Evolutionary conservation across 1,284 basidiomycete species (phyloP).

Genomic region (Lentinula novae-zelandiae): DNA sequence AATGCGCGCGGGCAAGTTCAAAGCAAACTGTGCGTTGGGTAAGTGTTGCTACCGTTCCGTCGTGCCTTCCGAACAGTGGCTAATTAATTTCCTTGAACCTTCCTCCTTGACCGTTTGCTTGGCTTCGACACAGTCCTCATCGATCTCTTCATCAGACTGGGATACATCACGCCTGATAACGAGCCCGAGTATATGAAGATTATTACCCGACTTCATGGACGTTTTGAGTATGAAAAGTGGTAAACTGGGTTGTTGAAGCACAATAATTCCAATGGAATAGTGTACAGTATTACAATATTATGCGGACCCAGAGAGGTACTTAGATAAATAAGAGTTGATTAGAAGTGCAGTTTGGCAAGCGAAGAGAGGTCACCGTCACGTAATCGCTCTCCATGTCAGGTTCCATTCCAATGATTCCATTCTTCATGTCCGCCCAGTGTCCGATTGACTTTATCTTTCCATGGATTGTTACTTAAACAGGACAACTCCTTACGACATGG

Average conservation of each 20-base stretch:
- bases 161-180: slow-evolving; percentile 72
- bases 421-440: neutral
- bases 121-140: slow-evolving; percentile 55
- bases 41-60: slow-evolving; percentile 11
- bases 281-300: too few relatives aligned
- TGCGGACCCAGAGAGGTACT: too few relatives aligned
- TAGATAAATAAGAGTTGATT: too few relatives aligned
- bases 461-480: neutral
- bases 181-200: slow-evolving; percentile 76
- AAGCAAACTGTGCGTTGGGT: slow-evolving; percentile 84
- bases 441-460: neutral
- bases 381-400: neutral
- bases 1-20: slow-evolving; percentile 72
- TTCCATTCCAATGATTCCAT: neutral
- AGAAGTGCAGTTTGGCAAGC: too few relatives aligned
- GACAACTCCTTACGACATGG: neutral
- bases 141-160: slow-evolving; percentile 80
- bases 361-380: neutral
- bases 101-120: slow-evolving; percentile 1
- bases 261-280: too few relatives aligned
- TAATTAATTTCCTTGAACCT: neutral
- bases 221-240: slow-evolving; percentile 49
- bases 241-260: neutral
- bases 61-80: neutral
- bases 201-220: slow-evolving; percentile 65